Evolutionary conservation across 257 asterid species (phyloP).

Genomic region (Salvia splendens): DNA sequence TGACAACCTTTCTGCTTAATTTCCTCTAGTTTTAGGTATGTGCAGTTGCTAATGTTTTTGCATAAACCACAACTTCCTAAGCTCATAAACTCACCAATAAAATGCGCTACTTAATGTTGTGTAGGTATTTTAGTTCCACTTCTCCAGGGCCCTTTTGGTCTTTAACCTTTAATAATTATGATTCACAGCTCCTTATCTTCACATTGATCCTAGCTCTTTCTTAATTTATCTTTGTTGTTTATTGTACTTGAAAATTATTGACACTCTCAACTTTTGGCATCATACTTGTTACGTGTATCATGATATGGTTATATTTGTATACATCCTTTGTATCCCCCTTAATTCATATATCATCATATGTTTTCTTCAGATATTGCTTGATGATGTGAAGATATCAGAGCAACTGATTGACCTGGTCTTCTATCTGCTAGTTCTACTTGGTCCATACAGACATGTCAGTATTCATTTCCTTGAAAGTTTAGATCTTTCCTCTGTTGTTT

Average conservation of each 20-base stretch:
- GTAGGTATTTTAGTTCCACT: background rate
- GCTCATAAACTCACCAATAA: conserved; percentile 9
- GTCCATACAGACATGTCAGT: conserved; percentile 73
- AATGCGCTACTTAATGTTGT: conserved; percentile 1
- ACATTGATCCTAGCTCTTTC: no score
- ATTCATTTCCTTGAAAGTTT: conserved; percentile 27
- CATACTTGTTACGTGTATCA: no score
- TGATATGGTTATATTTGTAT: no score
- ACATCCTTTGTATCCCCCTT: conserved; percentile 21
- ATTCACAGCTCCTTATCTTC: no score
- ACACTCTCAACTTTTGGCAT: no score
- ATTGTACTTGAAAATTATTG: no score
- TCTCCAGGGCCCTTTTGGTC: background rate
- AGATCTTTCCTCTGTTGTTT: background rate
- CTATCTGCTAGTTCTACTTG: conserved; percentile 69
- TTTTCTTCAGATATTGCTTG: conserved; percentile 75
- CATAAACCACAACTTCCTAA: no score
- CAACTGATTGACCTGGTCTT: conserved; percentile 83
- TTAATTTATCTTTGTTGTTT: no score
- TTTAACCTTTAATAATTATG: conserved; percentile 13
- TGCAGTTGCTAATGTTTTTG: conserved; percentile 20
- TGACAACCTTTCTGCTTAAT: background rate
- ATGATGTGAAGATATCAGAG: conserved; percentile 81
- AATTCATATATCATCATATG: conserved; percentile 27
- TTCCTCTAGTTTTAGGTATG: conserved; percentile 5